Percentiles rank a stretch among this genome's conserved stretches.
phyloP scores from a whole-genome alignment of 116 monocot species.

The Trichopus zeylanicus region DNA sequence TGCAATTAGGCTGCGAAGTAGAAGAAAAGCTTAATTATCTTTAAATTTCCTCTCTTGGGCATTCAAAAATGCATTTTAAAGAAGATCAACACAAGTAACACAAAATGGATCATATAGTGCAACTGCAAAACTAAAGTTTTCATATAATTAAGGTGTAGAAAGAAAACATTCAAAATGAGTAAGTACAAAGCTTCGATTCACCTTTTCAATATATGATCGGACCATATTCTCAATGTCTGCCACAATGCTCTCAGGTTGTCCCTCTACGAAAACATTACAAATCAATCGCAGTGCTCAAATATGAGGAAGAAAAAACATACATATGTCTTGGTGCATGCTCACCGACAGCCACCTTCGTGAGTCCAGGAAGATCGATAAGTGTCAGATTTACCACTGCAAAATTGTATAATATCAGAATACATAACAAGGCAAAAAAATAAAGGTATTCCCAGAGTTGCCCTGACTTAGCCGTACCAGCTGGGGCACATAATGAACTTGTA shows the following conservation, averaged over 20 bases:
- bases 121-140: background rate
- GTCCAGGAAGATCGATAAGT: slow-evolving; percentile 90
- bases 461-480: background rate
- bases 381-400: slow-evolving; percentile 88
- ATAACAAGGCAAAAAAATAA: background rate
- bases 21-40: background rate
- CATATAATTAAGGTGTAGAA: background rate
- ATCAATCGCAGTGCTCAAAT: background rate
- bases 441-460: background rate
- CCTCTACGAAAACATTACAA: slow-evolving; percentile 31
- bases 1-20: slow-evolving; percentile 82
- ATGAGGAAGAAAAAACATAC: background rate
- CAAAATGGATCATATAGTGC: background rate
- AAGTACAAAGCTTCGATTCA: no score
- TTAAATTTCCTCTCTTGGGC: background rate
- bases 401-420: slow-evolving; percentile 4
- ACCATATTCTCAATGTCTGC: slow-evolving; percentile 91
- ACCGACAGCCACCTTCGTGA: slow-evolving; percentile 97
- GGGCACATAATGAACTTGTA: background rate
- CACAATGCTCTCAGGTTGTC: slow-evolving; percentile 79
- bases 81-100: background rate
- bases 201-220: slow-evolving; percentile 89
- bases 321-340: slow-evolving; percentile 11
- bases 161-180: no score
- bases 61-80: background rate